Evolutionary conservation across 495 filamentous ascomycete genomes (phyloP), one percentile per base, ranked within the genome.

Genomic region (Penicillium argentinense): DNA sequence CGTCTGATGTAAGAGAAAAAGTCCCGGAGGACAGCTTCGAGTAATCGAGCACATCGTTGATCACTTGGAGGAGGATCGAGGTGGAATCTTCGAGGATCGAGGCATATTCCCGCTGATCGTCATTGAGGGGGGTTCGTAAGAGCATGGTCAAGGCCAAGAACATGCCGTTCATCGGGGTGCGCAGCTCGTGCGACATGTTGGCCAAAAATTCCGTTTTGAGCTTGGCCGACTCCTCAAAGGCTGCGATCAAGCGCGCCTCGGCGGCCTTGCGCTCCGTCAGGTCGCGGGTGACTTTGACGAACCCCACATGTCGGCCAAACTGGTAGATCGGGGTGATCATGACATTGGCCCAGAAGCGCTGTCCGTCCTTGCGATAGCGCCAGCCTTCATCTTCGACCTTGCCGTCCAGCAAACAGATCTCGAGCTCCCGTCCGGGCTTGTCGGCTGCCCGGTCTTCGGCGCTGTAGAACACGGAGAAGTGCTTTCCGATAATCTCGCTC

Each of bases 121-220:
- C 67, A 28, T 76, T 71, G 19, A 95, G 66, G 5, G 72, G 58
- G n/a, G 81, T 88, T 52, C 86, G 84, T 16, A 84, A 63, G 22
- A 91, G 67, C 44, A 89, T 74, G 29, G 88, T 81, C 4, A 85
- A 71, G 72, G 88, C 88, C 27, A 86, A 79, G 37, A 87, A 82
- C 55, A 91, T 85, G n/a, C 87, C 86, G 3, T 81, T 80, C 60
- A 87, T 86, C 5, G 84, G 84, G 4, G 90, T 95, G 30, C 91
- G 78, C 44, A 96, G 89, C 64, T 95, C 91, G 64, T 95, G 90
- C 17, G 82, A 87, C 88, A 95, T 95, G 67, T 87, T 88, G 23
- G 84, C 85, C 14, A 88, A 61, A 45, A 87, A 88, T 21, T 83
- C 81, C 16, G 74, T 81, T 54, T 86, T 86, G 30, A 85, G 54